Conservation (phyloP, 1,284 basidiomycete species). For the Mycosarcoma maydis region DNA sequence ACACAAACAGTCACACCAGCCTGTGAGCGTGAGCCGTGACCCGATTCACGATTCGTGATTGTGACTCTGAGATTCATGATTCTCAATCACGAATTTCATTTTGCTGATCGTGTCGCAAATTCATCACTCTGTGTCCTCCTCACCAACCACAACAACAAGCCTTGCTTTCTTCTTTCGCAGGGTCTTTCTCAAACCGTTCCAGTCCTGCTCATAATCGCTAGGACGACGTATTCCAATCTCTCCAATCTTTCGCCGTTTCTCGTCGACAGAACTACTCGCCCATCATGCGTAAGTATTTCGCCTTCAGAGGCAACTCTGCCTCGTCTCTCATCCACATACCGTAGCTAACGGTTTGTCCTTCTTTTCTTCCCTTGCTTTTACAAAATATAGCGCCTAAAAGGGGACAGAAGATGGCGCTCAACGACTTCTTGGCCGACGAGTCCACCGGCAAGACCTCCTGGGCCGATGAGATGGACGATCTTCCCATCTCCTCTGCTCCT, state of each 20-base stretch:
- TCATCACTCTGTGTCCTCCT: slow-evolving; percentile 15
- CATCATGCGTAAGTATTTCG: slow-evolving; percentile 36
- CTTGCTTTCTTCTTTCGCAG: slow-evolving; percentile 11
- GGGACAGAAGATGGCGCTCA: slow-evolving; percentile 59
- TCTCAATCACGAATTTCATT: no score
- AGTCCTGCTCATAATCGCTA: slow-evolving; percentile 12
- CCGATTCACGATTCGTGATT: slow-evolving; percentile 26
- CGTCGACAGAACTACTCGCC: slow-evolving; percentile 16
- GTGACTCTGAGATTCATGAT: no score
- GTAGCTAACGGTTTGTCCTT: background rate
- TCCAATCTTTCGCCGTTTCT: background rate
- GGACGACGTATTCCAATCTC: background rate
- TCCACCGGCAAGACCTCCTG: slow-evolving; percentile 63
- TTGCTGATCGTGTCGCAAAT: slow-evolving; percentile 5
- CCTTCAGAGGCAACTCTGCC: background rate
- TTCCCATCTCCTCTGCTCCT: slow-evolving; percentile 58
- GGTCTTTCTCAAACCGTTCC: background rate
- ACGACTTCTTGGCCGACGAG: slow-evolving; percentile 64
- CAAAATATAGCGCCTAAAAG: slow-evolving; percentile 58
- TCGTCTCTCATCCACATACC: background rate
- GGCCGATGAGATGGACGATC: slow-evolving; percentile 66
- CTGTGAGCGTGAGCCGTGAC: slow-evolving; percentile 18
- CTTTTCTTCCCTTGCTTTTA: no score
- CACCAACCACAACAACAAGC: slow-evolving; percentile 13
- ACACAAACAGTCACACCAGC: no score